A percentile compares a stretch with the other conserved stretches of the same genome.
These are phyloP conservation scores for Acaromyces ingoldii DNA, from an alignment of 1,284 basidiomycete species.

Conservation along the genomic window DNA sequence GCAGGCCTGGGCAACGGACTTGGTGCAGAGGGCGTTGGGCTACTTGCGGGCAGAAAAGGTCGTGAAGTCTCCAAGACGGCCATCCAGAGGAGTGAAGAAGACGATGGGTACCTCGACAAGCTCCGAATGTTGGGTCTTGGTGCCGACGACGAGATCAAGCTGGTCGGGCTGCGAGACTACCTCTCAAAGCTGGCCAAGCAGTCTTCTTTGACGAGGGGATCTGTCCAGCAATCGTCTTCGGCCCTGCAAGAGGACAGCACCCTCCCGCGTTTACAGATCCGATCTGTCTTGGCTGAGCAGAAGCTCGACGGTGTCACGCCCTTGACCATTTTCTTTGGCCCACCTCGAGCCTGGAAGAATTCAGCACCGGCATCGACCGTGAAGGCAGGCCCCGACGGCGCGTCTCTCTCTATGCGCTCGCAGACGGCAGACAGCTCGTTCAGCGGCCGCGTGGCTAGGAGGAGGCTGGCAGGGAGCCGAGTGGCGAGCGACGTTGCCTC, in stretches of 20 bases:
- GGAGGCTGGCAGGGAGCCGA: slow-evolving; percentile 28
- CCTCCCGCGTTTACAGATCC: slow-evolving; percentile 31
- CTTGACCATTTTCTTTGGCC: slow-evolving; percentile 89
- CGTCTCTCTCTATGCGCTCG: too few species aligned
- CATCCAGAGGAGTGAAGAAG: slow-evolving; percentile 56
- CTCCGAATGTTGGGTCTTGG: slow-evolving; percentile 78
- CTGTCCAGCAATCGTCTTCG: background rate
- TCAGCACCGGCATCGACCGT: slow-evolving; percentile 16
- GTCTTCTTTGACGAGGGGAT: background rate
- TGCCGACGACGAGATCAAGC: slow-evolving; percentile 69
- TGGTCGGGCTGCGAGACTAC: slow-evolving; percentile 79
- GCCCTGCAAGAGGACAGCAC: background rate
- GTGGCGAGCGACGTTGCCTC: slow-evolving; percentile 23
- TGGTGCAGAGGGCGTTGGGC: slow-evolving; percentile 27
- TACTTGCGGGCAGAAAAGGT: slow-evolving; percentile 26
- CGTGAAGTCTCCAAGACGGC: slow-evolving; percentile 15
- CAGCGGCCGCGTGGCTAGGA: slow-evolving; percentile 25
- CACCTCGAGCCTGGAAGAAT: too few species aligned
- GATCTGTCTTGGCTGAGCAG: slow-evolving; percentile 60
- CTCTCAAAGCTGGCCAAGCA: slow-evolving; percentile 56
- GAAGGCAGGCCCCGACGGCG: too few species aligned
- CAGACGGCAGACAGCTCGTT: slow-evolving; percentile 28
- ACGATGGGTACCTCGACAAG: slow-evolving; percentile 67
- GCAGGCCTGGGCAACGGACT: slow-evolving; percentile 31
- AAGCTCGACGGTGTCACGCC: slow-evolving; percentile 76